phyloP scores from a whole-genome alignment of 352 stramenopile species.

The Phytophthora sp. region DNA sequence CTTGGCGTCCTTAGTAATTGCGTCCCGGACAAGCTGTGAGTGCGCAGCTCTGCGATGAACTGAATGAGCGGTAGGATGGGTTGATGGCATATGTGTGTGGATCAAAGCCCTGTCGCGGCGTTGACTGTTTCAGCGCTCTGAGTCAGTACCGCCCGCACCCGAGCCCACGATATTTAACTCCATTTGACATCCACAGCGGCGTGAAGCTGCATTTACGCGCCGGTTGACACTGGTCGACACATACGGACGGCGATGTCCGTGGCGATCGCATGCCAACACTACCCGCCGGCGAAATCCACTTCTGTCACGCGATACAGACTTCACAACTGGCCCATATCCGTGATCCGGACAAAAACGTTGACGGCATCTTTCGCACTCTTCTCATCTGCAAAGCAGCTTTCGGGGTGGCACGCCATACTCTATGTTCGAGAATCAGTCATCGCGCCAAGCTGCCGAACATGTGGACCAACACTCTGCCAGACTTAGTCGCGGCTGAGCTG shows the following conservation, averaged over 20 bases:
- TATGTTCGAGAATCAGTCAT: too few species aligned
- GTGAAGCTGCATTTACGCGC: not conserved
- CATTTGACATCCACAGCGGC: not conserved
- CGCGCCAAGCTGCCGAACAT: too few species aligned
- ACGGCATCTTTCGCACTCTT: too few species aligned
- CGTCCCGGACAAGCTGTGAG: too few species aligned
- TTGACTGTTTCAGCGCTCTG: not conserved
- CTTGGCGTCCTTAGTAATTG: too few species aligned
- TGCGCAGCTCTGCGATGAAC: not conserved
- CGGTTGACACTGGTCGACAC: not conserved
- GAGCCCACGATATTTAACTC: not conserved
- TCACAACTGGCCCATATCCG: too few species aligned
- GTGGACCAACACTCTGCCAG: too few species aligned
- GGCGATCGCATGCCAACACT: not conserved
- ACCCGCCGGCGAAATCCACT: not conserved
- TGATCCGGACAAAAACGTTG: too few species aligned
- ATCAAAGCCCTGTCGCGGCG: not conserved
- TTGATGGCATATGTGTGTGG: not conserved
- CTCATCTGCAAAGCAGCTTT: too few species aligned
- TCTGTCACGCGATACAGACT: too few species aligned
- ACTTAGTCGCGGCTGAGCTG: too few species aligned
- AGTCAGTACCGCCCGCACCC: not conserved
- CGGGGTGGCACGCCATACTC: too few species aligned
- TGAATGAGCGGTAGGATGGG: not conserved
- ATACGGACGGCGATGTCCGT: not conserved